Evolutionary conservation across 495 filamentous ascomycete genomes (phyloP).

Genomic region (Geopyxis carbonaria): DNA sequence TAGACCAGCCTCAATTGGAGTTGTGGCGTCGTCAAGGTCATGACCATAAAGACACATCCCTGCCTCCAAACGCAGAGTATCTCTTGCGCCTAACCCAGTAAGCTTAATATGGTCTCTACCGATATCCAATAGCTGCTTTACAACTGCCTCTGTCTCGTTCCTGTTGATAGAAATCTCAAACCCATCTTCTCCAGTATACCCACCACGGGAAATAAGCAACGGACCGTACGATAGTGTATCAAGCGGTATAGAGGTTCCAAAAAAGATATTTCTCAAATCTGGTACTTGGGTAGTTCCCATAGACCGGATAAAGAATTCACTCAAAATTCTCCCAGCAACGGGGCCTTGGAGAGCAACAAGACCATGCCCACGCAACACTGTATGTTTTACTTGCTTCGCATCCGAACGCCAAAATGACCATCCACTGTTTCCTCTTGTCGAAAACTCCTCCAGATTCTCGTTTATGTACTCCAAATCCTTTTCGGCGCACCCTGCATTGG

Average conservation of each 20-base stretch:
- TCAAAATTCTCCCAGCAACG: slow-evolving; percentile 45
- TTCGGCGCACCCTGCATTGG: slow-evolving; percentile 79
- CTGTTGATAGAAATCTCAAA: slow-evolving; percentile 82
- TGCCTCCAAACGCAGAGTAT: slow-evolving; percentile 83
- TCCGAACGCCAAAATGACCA: too few relatives aligned
- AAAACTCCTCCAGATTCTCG: slow-evolving; percentile 39
- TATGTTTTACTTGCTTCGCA: slow-evolving; percentile 47
- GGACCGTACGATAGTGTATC: slow-evolving; percentile 18
- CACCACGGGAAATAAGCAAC: slow-evolving; percentile 66
- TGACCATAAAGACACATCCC: slow-evolving; percentile 99
- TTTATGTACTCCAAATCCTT: slow-evolving; percentile 67
- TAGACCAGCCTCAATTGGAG: slow-evolving; percentile 68
- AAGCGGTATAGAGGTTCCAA: slow-evolving; percentile 52
- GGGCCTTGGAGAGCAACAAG: slow-evolving; percentile 83
- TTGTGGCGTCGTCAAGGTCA: slow-evolving; percentile 76
- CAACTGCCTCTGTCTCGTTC: slow-evolving; percentile 35
- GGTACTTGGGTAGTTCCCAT: slow-evolving; percentile 27
- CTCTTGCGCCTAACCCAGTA: slow-evolving; percentile 76
- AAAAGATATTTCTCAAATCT: slow-evolving; percentile 55
- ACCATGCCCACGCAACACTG: slow-evolving; percentile 48
- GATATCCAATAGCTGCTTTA: slow-evolving; percentile 38
- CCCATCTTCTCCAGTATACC: slow-evolving; percentile 95
- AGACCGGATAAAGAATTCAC: slow-evolving; percentile 32
- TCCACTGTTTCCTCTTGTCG: slow-evolving; percentile 27
- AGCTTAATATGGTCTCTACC: slow-evolving; percentile 50